Percentiles rank a stretch among this genome's conserved stretches.
These are phyloP conservation scores for Globisporangium middletonii DNA, from an alignment of 352 stramenopile species.

Conservation along the genomic window DNA sequence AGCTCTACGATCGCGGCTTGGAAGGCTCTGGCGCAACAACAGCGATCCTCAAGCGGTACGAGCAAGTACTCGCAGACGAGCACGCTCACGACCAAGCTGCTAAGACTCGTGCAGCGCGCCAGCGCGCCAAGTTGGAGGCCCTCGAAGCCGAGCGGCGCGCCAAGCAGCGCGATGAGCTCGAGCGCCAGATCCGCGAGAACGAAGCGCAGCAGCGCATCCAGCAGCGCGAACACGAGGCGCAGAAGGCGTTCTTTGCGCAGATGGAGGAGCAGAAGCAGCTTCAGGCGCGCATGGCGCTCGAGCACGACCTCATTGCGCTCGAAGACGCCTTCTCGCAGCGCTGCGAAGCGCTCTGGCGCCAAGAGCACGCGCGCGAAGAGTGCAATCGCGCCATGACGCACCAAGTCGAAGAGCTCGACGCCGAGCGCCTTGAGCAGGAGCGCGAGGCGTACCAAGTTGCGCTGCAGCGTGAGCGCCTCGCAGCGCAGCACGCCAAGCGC, in stretches of 20 bases:
- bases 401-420: conserved; percentile 45
- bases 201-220: conserved; percentile 34
- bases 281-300: conserved; percentile 28
- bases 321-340: conserved; percentile 53
- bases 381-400: conserved; percentile 32
- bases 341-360: conserved; percentile 24
- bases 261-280: conserved; percentile 51
- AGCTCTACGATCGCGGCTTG: conserved; percentile 67
- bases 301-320: conserved; percentile 44
- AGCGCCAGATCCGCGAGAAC: conserved; percentile 29
- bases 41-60: conserved; percentile 37
- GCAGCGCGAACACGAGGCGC: conserved; percentile 31
- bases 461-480: conserved; percentile 38
- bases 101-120: conserved; percentile 1
- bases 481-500: conserved; percentile 40
- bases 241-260: conserved; percentile 49
- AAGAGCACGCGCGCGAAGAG: conserved; percentile 21
- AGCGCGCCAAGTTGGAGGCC: conserved; percentile 22
- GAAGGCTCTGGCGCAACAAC: conserved; percentile 44
- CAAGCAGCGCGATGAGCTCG: conserved; percentile 30
- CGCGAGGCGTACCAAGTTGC: conserved; percentile 35
- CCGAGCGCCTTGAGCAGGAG: conserved; percentile 40
- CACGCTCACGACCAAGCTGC: conserved; percentile 6
- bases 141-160: conserved; percentile 22
- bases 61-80: conserved; percentile 36